Percentiles rank a stretch among this genome's conserved stretches.
Evolutionary conservation across 805 yeast genomes (phyloP).

Genomic region (Isabelozyma rhagii): DNA sequence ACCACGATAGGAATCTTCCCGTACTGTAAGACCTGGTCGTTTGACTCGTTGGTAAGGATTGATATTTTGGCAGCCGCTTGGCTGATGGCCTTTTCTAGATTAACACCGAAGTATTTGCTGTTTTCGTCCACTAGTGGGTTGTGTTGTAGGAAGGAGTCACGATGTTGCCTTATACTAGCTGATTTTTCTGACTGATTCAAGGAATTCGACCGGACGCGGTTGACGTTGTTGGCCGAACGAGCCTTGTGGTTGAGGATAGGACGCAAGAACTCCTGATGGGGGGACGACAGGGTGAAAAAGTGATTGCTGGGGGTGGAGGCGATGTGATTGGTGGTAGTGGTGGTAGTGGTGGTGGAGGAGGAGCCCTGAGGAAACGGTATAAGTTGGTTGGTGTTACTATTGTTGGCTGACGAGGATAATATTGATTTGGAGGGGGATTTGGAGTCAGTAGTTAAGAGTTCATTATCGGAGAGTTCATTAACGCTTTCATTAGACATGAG

Average conservation of each 20-base stretch:
- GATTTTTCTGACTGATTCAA: slow-evolving; percentile 25
- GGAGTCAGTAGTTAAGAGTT: slow-evolving; percentile 1
- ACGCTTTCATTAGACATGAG: slow-evolving; percentile 36
- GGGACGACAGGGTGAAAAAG: slow-evolving; percentile 7
- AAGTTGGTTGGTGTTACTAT: neutral
- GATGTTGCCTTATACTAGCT: slow-evolving; percentile 41
- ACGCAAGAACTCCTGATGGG: slow-evolving; percentile 29
- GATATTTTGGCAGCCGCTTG: slow-evolving; percentile 78
- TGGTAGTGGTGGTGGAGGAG: neutral
- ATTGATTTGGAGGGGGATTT: slow-evolving; percentile 8
- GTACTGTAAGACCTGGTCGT: slow-evolving; percentile 66
- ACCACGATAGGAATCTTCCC: slow-evolving; percentile 91
- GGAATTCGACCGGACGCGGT: slow-evolving; percentile 36
- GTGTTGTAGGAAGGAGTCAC: slow-evolving; percentile 49
- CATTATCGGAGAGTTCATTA: slow-evolving; percentile 26
- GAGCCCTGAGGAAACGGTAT: neutral
- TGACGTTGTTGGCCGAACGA: slow-evolving; percentile 46
- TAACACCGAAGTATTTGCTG: slow-evolving; percentile 72
- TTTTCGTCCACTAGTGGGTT: slow-evolving; percentile 43
- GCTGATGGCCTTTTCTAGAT: slow-evolving; percentile 64
- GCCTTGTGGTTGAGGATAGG: slow-evolving; percentile 51
- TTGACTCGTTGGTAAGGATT: slow-evolving; percentile 50
- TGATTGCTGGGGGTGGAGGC: neutral
- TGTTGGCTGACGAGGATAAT: slow-evolving; percentile 2
- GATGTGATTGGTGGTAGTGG: neutral